Conservation (phyloP, 2,329 filamentous ascomycete genomes). For the Alternaria sp. region DNA sequence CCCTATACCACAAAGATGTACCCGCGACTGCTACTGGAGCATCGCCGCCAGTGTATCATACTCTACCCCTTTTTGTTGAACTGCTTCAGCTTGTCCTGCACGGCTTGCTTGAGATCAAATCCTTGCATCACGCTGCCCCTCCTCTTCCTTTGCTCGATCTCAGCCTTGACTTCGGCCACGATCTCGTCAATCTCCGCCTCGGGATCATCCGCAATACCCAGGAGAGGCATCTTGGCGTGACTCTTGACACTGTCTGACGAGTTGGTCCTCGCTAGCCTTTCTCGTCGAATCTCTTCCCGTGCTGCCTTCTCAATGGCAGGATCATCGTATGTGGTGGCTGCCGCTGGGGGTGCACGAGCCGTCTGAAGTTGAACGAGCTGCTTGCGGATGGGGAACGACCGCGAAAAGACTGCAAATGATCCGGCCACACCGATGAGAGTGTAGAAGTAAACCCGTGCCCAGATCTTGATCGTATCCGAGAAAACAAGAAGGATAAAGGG, state of each 20-base stretch:
- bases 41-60: background rate
- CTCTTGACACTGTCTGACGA: slow-evolving; percentile 62
- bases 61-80: slow-evolving; percentile 32
- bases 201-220: slow-evolving; percentile 81
- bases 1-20: background rate
- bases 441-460: slow-evolving; percentile 91
- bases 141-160: slow-evolving; percentile 68
- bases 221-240: slow-evolving; percentile 62
- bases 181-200: slow-evolving; percentile 78
- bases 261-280: slow-evolving; percentile 54
- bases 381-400: slow-evolving; percentile 69
- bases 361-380: slow-evolving; percentile 47
- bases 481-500: slow-evolving; percentile 87
- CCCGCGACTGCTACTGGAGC: background rate
- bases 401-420: slow-evolving; percentile 78
- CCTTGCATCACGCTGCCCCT: slow-evolving; percentile 49
- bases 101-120: slow-evolving; percentile 45
- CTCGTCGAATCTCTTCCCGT: slow-evolving; percentile 43
- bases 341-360: slow-evolving; percentile 25
- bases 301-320: slow-evolving; percentile 38
- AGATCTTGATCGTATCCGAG: slow-evolving; percentile 72
- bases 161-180: slow-evolving; percentile 73
- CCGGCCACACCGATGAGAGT: slow-evolving; percentile 69
- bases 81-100: slow-evolving; percentile 45
- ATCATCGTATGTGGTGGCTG: slow-evolving; percentile 29